Evolutionary conservation across 306 rosid species (phyloP).

Genomic region (barrel medic (Medicago truncatula)): MtrunA17r5.0-ANR NC_053048.1:51998001-51998500

Average conservation of each 20-base stretch:
- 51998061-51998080: slow-evolving; percentile 29
- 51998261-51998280: slow-evolving; percentile 30
- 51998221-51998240: slow-evolving; percentile 7
- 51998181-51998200: slow-evolving; percentile 11
- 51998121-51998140: slow-evolving; percentile 16
- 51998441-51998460: slow-evolving; percentile 40
- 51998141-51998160: slow-evolving; percentile 33
- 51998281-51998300: slow-evolving; percentile 28
- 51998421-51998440: slow-evolving; percentile 71
- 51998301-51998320: slow-evolving; percentile 28
- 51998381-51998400: slow-evolving; percentile 70
- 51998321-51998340: slow-evolving; percentile 31
- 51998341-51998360: slow-evolving; percentile 41
- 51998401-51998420: slow-evolving; percentile 63
- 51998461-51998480: slow-evolving; percentile 28
- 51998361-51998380: slow-evolving; percentile 68
- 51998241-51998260: slow-evolving; percentile 24
- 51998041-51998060: slow-evolving; percentile 26
- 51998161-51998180: slow-evolving; percentile 24
- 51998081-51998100: slow-evolving; percentile 34
- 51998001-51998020: no score
- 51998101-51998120: slow-evolving; percentile 18
- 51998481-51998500: neutral
- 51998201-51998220: slow-evolving; percentile 23
- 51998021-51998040: no score